Percentiles rank a stretch among this genome's conserved stretches.
Conservation (phyloP, 2,329 filamentous ascomycete genomes). For the Aspergillus novoparasiticus region DNA sequence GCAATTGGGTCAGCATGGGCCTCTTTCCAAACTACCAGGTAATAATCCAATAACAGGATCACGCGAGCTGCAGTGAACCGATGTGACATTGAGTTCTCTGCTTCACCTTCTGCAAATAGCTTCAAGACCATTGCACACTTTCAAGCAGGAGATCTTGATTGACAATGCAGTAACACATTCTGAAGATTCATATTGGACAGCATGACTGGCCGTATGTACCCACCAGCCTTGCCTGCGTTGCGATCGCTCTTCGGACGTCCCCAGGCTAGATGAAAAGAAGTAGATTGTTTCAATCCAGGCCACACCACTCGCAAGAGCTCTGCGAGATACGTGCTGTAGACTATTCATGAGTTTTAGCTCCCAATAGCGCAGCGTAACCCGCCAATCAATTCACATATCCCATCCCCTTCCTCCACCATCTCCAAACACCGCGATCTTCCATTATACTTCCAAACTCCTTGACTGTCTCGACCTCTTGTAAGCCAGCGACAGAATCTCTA, state of each 20-base stretch:
- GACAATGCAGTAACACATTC: not conserved
- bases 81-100: not conserved
- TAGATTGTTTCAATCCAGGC: not conserved
- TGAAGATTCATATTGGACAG: not conserved
- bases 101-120: not conserved
- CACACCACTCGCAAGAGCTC: not conserved
- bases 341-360: not conserved
- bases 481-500: slow-evolving; percentile 27
- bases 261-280: not conserved
- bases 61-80: not conserved
- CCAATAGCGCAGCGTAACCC: not conserved
- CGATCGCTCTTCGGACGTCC: not conserved
- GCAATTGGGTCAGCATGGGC: slow-evolving; percentile 20
- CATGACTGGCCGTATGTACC: not conserved
- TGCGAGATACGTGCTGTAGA: not conserved
- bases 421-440: slow-evolving; percentile 59
- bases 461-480: slow-evolving; percentile 64
- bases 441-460: slow-evolving; percentile 66
- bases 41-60: slow-evolving; percentile 15
- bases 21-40: slow-evolving; percentile 18
- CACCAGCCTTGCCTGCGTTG: not conserved
- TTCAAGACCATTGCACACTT: not conserved
- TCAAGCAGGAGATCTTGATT: not conserved
- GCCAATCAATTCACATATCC: slow-evolving; percentile 43
- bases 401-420: slow-evolving; percentile 72